Evolutionary conservation across 257 asterid species (phyloP), one percentile per base, ranked within the genome.

Genomic region (Verbascum thapsus): DNA sequence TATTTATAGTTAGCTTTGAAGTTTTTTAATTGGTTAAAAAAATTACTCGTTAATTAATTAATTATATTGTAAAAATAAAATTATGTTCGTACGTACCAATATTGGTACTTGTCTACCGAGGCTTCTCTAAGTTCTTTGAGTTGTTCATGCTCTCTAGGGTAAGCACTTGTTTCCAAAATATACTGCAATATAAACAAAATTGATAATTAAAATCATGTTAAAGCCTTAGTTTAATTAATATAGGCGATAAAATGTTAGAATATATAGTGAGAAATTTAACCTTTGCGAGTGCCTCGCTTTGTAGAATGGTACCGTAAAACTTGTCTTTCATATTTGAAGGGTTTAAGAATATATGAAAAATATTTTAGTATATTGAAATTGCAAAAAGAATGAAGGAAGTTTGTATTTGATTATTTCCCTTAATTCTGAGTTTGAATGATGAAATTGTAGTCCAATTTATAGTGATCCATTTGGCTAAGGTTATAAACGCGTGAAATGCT

Each of bases 131-230:
- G 67, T 72, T 79, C 88, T 58, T 76, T 81, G 22, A 84, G 84
- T 49, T 77, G 91, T 53, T 57, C 71, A 48, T 84, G 91, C 64
- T 84, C 88, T 75, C 88, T 79, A 7, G 86, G 86, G 43, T 69
- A 78, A 0, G 80, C 88, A 68, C 83, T 81, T 41, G 85, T 85
- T 63, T 85, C 83, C 70, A 79, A 34, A 2, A 82, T 38, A 42
- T 85, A 79, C 88, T 85, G 76, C 54, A 72, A 12, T 8, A 5
- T 0, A 61, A 47, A 44, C 1, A 26, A 43, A 5, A 60, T 5
- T 13, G 10, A 30, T 3, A 12, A n/a, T n/a, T n/a, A n/a, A n/a
- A n/a, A n/a, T n/a, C n/a, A n/a, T n/a, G n/a, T n/a, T n/a, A n/a
- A n/a, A n/a, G n/a, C n/a, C n/a, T n/a, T n/a, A n/a, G n/a, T n/a